Base-by-base conservation (phyloP, 208 protist genomes). In the Acanthamoeba comandoni region DNA sequence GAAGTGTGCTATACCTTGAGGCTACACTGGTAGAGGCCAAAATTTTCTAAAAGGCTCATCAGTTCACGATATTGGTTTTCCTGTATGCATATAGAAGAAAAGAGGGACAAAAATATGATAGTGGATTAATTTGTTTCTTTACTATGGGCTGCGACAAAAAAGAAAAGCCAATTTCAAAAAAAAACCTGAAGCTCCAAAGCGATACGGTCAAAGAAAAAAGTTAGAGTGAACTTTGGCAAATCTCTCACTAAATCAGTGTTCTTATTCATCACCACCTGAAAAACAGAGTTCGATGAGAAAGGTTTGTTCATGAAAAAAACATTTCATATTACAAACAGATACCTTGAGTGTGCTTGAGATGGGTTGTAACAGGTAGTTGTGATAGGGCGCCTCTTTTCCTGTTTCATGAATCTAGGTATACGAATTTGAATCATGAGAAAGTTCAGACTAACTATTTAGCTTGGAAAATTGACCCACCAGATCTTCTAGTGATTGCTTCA, bases 321-420 rank as follows among this genome's bases (percentile, higher is more conserved):
- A 1, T n/a, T 77, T 48, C 24, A 77, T 0, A 5, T 39, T 77
- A 3, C 5, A 77, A 39, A 49, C 1, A 22, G 22, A 26, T 29
- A 88, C 80, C 80, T 70, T 65, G 5, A 88, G 80, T 26, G 52
- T 70, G 60, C 80, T 69, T 15, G 80, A 70, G 12, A 88, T 88
- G 12, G 80, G 80, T 1, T 29, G n/a, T 17, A 88, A 31, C 22
- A 88, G 24, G n/a, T 88, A 88, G 55, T 15, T 22, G 9, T 88
- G 80, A 22, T 49, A 39, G 24, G 80, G 80, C 15, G 55, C 29
- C 3, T 19, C 26, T 39, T 88, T 88, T 29, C 51, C 5, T 7
- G 13, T 70, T 39, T 88, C 39, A 19, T 65, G 57, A 48, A 58
- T 85, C 52, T 85, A 15, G 55, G 9, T 22, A 22, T 65, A 17